phyloP scores from a whole-genome alignment of 2,329 filamentous ascomycete species.

The Aphanocladium album region DNA sequence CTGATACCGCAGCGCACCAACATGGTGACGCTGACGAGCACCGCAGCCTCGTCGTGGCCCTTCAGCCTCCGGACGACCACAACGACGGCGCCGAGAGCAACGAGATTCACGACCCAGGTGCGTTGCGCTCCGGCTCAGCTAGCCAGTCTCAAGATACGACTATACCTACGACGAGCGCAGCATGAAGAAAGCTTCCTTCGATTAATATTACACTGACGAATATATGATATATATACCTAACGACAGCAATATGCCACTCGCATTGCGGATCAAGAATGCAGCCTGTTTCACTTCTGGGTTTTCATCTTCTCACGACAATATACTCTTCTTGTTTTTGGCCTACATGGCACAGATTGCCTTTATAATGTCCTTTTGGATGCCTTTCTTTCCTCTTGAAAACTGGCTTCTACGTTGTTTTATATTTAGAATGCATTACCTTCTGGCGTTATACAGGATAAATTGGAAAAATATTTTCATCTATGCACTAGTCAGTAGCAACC shows the following conservation, averaged over 20 bases:
- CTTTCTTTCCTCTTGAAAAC: neutral
- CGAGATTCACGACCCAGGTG: constrained; percentile 1
- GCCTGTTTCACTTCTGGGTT: neutral
- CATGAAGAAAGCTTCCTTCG: neutral
- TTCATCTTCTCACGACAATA: neutral
- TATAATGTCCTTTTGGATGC: neutral
- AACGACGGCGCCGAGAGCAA: neutral
- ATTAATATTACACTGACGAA: neutral
- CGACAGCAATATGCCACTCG: neutral
- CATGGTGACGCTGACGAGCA: constrained; percentile 37
- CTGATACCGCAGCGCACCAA: too few relatives aligned
- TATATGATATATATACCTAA: neutral
- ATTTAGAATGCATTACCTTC: too few relatives aligned
- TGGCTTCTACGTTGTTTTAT: too few relatives aligned
- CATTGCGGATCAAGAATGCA: neutral
- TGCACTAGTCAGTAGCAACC: too few relatives aligned
- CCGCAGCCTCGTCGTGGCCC: constrained; percentile 52
- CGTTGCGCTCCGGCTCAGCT: neutral
- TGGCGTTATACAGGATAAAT: too few relatives aligned
- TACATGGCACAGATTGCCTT: neutral
- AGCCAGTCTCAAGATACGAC: neutral
- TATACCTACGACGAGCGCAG: neutral
- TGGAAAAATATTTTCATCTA: too few relatives aligned
- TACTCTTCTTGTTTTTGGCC: neutral
- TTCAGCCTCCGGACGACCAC: constrained; percentile 30